Base-by-base conservation (phyloP, 352 stramenopile genomes). In the Aphanomyces euteiches region DNA sequence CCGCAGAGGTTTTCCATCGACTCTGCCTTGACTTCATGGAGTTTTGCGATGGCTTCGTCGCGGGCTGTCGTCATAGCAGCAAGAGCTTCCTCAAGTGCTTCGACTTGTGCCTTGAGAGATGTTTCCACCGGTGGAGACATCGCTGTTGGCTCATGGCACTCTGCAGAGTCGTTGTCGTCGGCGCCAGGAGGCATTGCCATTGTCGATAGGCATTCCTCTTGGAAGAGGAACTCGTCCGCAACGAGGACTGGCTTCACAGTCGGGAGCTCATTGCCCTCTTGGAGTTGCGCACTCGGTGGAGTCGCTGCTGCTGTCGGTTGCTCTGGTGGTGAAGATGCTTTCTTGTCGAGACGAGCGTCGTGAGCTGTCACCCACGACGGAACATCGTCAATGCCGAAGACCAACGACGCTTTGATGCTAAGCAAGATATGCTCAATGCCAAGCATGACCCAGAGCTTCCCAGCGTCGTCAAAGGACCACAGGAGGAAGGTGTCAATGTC, bases 371-470 rank as follows among this genome's bases (percentile, higher is more conserved):
- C 85, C 85, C 85, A 93, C 13, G 80, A 74, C 1, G 85, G 82
- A 7, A 81, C 79, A 61, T 93, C 85, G 59, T 90, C 77, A 40
- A 91, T 90, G 4, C 78, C 75, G 7, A 91, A 67, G 28, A 82
- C 88, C 21, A 93, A 64, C 4, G 89, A 57, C 58, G 83, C 83
- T 65, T 92, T 92, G 3, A 84, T 67, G 0, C 76, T 83, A 7
- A 92, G 73, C 15, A 92, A 78, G 6, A 83, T 58, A 67, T 92
- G 84, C 63, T 92, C 84, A 53, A 90, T 72, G n/a, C 72, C 74
- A 0, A 92, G 64, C 8, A 92, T 50, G 2, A 88, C 38, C 81
- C 81, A 88, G 8, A 92, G 73, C 50, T 90, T 88, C 65, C 84
- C 87, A 12, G 75, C 77, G 7, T 65, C 41, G 7, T 47, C 47